These are phyloP conservation scores for Hysterium pulicare DNA, from an alignment of 2,329 filamentous ascomycete genomes.

Conservation along the genomic window DNA sequence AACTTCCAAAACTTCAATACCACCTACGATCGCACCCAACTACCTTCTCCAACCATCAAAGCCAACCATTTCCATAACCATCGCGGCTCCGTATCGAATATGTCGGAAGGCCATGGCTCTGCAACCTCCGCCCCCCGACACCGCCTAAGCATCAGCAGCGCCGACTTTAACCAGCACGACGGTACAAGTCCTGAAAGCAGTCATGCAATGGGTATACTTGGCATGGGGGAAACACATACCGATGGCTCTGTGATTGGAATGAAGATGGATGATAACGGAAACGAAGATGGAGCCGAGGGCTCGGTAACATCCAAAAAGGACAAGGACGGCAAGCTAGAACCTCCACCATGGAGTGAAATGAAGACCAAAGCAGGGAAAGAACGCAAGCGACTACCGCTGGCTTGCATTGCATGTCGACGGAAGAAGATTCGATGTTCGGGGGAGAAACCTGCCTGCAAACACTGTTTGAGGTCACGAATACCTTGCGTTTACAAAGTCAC, in stretches of 20 bases:
- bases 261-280: constrained; percentile 22
- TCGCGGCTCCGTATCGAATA: constrained; percentile 26
- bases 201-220: constrained; percentile 26
- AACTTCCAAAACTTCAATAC: constrained; percentile 1
- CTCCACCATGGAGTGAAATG: constrained; percentile 50
- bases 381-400: constrained; percentile 84
- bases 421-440: constrained; percentile 99
- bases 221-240: constrained; percentile 24
- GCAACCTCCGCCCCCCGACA: constrained; percentile 25
- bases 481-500: constrained; percentile 98
- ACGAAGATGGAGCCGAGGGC: constrained; percentile 21
- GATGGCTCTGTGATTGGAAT: constrained; percentile 23
- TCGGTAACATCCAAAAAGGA: constrained; percentile 20
- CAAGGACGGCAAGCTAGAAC: constrained; percentile 30
- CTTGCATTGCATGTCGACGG: constrained; percentile 90
- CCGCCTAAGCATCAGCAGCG: constrained; percentile 31
- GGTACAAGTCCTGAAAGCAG: constrained; percentile 36
- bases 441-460: constrained; percentile 96
- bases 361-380: constrained; percentile 81
- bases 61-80: constrained; percentile 16
- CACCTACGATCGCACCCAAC: background rate
- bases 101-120: constrained; percentile 32
- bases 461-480: constrained; percentile 86
- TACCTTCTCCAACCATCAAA: constrained; percentile 1
- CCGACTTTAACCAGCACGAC: constrained; percentile 25